Evolutionary conservation across 139 green algal species (phyloP).

Genomic region (Chlorella sp.): DNA sequence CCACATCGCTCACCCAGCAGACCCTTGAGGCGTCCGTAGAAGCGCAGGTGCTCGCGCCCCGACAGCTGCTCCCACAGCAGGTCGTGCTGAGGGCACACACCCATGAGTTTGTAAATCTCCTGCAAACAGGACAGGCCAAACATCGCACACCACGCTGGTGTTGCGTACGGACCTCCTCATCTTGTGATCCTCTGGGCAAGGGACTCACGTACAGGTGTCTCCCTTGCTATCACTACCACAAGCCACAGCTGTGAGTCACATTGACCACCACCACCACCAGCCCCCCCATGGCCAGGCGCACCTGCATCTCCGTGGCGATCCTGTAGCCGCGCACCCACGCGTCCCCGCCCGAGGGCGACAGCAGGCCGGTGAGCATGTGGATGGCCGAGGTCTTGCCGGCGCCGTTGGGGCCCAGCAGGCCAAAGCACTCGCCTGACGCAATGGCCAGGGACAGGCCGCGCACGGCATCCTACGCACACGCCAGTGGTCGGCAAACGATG

Average conservation of each 20-base stretch:
- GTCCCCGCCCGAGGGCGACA: conserved; percentile 40
- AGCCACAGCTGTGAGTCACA: no score
- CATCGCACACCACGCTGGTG: no score
- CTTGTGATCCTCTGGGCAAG: no score
- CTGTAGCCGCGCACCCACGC: conserved; percentile 47
- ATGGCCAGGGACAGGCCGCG: conserved; percentile 39
- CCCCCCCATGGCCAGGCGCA: no score
- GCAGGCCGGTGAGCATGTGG: conserved; percentile 36
- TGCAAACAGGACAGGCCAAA: no score
- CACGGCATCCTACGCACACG: conserved; percentile 60
- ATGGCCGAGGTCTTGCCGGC: conserved; percentile 23
- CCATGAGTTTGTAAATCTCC: conserved; percentile 57
- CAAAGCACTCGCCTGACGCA: conserved; percentile 42
- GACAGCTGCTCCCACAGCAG: conserved; percentile 58
- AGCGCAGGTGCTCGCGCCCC: conserved; percentile 82
- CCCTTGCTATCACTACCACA: no score
- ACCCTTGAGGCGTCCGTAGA: conserved; percentile 88
- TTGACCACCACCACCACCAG: no score
- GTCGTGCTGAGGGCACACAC: conserved; percentile 87
- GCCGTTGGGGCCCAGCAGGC: conserved; percentile 81
- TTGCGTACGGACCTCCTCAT: no score
- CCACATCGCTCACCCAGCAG: conserved; percentile 42
- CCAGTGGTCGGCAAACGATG: no score
- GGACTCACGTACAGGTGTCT: no score
- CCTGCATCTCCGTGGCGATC: conserved; percentile 53